Percentiles rank a stretch among this genome's conserved stretches.
These are phyloP conservation scores for Pseudonitzschia delicatissima DNA, from an alignment of 108 stramenopile genomes.

Conservation along the genomic window DNA sequence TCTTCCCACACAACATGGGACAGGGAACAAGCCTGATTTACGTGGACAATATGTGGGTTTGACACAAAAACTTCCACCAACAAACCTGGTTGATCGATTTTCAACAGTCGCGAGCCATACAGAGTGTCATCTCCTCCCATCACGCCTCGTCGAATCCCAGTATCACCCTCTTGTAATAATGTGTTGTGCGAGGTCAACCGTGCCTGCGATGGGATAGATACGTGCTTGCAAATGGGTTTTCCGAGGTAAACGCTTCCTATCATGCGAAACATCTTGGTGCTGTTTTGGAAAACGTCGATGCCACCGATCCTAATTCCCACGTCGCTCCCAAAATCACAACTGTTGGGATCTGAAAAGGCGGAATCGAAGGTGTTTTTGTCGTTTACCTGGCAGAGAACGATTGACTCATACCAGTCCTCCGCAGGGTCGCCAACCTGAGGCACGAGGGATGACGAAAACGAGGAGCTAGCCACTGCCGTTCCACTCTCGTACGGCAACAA, in stretches of 20 bases:
- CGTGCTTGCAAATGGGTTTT: constrained; percentile 46
- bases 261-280: constrained; percentile 23
- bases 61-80: constrained; percentile 32
- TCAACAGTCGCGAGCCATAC: not conserved
- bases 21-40: constrained; percentile 55
- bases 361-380: constrained; percentile 42
- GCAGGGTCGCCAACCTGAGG: constrained; percentile 29
- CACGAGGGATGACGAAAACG: no score
- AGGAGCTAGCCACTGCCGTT: not conserved
- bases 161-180: constrained; percentile 16
- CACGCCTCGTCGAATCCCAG: no score
- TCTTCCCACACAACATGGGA: constrained; percentile 74
- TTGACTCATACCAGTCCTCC: constrained; percentile 36
- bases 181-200: constrained; percentile 40
- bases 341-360: constrained; percentile 13
- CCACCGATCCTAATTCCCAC: constrained; percentile 50
- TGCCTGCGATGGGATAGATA: constrained; percentile 36
- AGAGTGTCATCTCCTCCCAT: not conserved
- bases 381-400: constrained; percentile 69
- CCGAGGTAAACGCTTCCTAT: constrained; percentile 54
- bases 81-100: constrained; percentile 34
- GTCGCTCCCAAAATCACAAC: constrained; percentile 46
- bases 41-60: constrained; percentile 34
- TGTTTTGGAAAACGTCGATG: constrained; percentile 12
- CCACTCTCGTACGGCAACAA: constrained; percentile 45